phyloP scores from a whole-genome alignment of 345 rosid species.

The Erodium maritimum region DNA sequence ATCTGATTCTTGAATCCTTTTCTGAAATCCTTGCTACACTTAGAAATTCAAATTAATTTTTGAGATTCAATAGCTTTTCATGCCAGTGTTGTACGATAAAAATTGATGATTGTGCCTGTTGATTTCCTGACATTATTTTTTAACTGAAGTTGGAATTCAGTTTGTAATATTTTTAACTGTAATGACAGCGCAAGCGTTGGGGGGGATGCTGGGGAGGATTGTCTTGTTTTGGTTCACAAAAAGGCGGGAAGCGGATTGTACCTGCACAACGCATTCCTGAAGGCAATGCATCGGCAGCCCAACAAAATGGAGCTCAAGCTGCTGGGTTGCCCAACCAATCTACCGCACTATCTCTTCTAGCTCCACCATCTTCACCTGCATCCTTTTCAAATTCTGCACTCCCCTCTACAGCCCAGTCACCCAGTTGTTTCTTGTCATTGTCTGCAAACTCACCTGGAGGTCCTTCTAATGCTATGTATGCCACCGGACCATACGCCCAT shows the following conservation, averaged over 20 bases:
- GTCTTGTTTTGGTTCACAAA: conserved; percentile 65
- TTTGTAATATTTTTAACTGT: conserved; percentile 9
- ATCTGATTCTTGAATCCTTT: background rate
- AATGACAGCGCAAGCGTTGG: conserved; percentile 71
- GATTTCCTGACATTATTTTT: background rate
- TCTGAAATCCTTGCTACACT: background rate
- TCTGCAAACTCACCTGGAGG: conserved; percentile 82
- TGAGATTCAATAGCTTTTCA: background rate
- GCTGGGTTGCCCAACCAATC: conserved; percentile 52
- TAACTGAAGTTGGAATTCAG: conserved; percentile 1
- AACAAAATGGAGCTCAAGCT: conserved; percentile 61
- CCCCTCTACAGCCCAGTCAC: conserved; percentile 88
- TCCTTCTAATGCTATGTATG: conserved; percentile 75
- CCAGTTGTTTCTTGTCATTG: conserved; percentile 52
- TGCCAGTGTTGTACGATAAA: too few species aligned
- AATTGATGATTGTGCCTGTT: too few species aligned
- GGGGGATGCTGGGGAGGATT: conserved; percentile 77
- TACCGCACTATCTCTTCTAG: conserved; percentile 62
- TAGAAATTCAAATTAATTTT: background rate
- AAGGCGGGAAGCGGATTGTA: conserved; percentile 83
- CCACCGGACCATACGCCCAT: conserved; percentile 89
- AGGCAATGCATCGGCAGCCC: conserved; percentile 46
- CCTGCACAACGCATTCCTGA: conserved; percentile 81
- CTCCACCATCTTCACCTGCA: conserved; percentile 95
- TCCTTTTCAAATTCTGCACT: conserved; percentile 79